These are phyloP conservation scores for Aspergillus sclerotiicarbonarius DNA, from an alignment of 495 filamentous ascomycete species.

Conservation along the genomic window DNA sequence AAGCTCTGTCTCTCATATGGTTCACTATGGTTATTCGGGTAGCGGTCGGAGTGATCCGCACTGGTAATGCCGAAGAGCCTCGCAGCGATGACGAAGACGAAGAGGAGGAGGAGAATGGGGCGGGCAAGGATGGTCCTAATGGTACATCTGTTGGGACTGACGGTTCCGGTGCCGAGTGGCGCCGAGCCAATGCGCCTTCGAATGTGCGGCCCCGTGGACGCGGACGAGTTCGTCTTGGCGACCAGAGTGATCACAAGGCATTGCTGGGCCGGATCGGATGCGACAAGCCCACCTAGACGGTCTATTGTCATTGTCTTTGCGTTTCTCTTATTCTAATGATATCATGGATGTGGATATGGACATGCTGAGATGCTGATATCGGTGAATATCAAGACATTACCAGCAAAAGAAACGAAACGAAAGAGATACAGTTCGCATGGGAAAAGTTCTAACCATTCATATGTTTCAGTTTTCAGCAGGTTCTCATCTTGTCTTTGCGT, in stretches of 20 bases:
- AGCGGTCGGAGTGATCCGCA: conserved; percentile 70
- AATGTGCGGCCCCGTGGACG: conserved; percentile 35
- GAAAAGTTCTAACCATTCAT: conserved; percentile 2
- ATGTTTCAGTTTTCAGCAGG: neutral
- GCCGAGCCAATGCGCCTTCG: conserved; percentile 34
- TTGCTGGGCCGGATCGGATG: conserved; percentile 71
- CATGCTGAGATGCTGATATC: conserved; percentile 14
- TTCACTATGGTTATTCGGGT: conserved; percentile 84
- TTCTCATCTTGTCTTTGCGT: conserved; percentile 9
- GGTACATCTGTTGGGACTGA: conserved; percentile 28
- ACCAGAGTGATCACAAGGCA: conserved; percentile 72
- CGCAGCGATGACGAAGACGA: conserved; percentile 81
- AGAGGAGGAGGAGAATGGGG: conserved; percentile 52
- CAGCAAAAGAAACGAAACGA: neutral
- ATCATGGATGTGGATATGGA: conserved; percentile 17
- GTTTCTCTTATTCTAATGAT: conserved; percentile 16
- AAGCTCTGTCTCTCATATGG: conserved; percentile 81
- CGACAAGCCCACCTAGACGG: conserved; percentile 54
- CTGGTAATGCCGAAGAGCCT: conserved; percentile 77
- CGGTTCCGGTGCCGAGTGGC: conserved; percentile 43
- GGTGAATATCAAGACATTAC: conserved; percentile 11
- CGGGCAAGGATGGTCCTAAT: conserved; percentile 27
- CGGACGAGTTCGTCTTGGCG: conserved; percentile 56
- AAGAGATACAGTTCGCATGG: conserved; percentile 7
- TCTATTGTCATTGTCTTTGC: conserved; percentile 8